A percentile compares a stretch with the other conserved stretches of the same genome.
Conservation (phyloP, 2,329 filamentous ascomycete genomes). For the Aspergillus terreus region DNA sequence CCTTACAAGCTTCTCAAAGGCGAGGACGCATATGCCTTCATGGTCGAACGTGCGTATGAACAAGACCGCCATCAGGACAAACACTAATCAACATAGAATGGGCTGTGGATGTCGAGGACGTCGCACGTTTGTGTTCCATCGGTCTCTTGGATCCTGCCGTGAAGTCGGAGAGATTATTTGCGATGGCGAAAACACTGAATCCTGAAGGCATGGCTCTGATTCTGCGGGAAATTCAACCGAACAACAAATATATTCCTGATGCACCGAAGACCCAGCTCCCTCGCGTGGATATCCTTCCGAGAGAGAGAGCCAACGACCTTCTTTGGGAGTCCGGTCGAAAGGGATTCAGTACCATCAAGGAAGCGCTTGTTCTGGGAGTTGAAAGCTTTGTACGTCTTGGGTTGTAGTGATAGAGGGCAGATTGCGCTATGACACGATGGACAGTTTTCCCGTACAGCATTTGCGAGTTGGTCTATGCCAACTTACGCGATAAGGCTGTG, state of each 20-base stretch:
- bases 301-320: not conserved
- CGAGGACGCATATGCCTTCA: not conserved
- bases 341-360: not conserved
- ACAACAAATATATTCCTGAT: conserved; percentile 32
- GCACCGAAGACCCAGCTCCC: conserved; percentile 11
- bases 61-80: conserved; percentile 34
- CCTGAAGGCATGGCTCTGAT: conserved; percentile 42
- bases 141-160: conserved; percentile 48
- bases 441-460: too few relatives aligned
- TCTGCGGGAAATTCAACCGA: conserved; percentile 38
- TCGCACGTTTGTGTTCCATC: conserved; percentile 51
- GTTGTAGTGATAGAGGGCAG: too few relatives aligned
- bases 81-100: conserved; percentile 36
- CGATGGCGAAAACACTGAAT: conserved; percentile 46
- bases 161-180: conserved; percentile 52
- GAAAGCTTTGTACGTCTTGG: too few relatives aligned
- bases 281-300: not conserved
- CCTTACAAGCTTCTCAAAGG: too few relatives aligned
- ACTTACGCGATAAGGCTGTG: too few relatives aligned
- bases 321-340: not conserved
- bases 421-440: too few relatives aligned
- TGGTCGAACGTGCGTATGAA: conserved; percentile 34
- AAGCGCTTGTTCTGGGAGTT: too few relatives aligned
- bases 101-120: conserved; percentile 48
- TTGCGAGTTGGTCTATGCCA: too few relatives aligned